Evolutionary conservation across 2,329 filamentous ascomycete genomes (phyloP), one percentile per base, ranked within the genome.

Genomic region (Venturia aucupariae): DNA sequence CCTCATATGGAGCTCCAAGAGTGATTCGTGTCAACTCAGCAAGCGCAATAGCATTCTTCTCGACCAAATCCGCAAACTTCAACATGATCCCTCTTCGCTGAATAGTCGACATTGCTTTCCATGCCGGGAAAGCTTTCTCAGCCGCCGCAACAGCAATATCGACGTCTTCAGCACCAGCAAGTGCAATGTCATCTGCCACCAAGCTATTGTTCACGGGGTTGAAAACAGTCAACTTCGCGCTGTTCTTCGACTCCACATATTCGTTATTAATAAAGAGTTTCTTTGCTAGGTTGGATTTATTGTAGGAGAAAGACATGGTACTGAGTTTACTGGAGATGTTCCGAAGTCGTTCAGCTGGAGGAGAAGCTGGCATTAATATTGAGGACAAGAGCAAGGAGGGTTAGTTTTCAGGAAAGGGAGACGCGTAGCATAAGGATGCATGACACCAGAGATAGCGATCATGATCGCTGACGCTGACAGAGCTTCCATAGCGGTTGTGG

Each of bases 171-270:
- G 77, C 73, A n/a, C 76, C 77, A n/a, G 78, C 78, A 2, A 76
- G 66, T 38, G 73, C 71, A 17, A 84, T 76, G 54, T 82, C 76
- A 65, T 81, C 74, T n/a, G 79, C 76, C 1, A 84, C 75, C 11
- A 82, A 69, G 2, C 77, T 76, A 62, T 77, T 78, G 68, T 83
- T 77, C 61, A 76, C 78, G 11, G 82, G 82, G 67, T 80, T 82
- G 72, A 75, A 71, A 4, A 82, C 71, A n/a, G 76, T 73, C 44
- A 83, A 74, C 62, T 78, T 82, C 69, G 79, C 78, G 35, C 72
- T 65, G 68, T 71, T 76, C 64, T 78, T 76, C 10, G 73, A 69
- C 51, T 72, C 67, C 42, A 75, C 72, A 42, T 72, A 75, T 70
- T 76, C 72, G 64, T 73, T 74, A 67, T 74, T 74, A 70, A 77